phyloP scores from a whole-genome alignment of 139 green algal species.

The Deuterostichococcus epilithicus region DNA sequence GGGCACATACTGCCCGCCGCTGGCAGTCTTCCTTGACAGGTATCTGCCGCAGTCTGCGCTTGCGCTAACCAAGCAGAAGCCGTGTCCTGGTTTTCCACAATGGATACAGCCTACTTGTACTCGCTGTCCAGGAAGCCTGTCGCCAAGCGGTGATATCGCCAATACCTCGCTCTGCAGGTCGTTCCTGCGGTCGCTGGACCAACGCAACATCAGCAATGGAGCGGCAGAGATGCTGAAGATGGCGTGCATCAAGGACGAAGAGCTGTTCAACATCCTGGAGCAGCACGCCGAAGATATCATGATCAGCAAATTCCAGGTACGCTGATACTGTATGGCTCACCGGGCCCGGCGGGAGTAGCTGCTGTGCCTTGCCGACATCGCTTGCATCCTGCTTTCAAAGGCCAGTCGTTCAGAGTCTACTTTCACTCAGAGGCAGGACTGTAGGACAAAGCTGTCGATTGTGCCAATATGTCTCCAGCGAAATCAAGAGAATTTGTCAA shows the following conservation, averaged over 20 bases:
- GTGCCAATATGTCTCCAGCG: too few species aligned
- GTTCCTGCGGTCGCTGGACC: conserved; percentile 35
- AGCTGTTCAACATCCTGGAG: conserved; percentile 49
- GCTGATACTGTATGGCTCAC: background rate
- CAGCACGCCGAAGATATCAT: conserved; percentile 28
- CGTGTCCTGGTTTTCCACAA: too few species aligned
- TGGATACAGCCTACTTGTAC: too few species aligned
- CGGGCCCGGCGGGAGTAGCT: too few species aligned
- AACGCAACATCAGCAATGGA: conserved; percentile 46
- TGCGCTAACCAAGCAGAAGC: too few species aligned
- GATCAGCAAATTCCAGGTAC: conserved; percentile 38
- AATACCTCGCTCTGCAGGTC: conserved; percentile 5
- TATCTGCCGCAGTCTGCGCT: too few species aligned
- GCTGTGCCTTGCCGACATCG: background rate
- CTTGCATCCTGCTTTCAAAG: background rate
- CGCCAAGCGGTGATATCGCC: too few species aligned
- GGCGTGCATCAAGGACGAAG: conserved; percentile 49
- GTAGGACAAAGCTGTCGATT: too few species aligned
- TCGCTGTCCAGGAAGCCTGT: too few species aligned
- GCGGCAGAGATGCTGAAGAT: conserved; percentile 57
- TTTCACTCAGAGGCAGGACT: too few species aligned
- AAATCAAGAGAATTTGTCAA: too few species aligned
- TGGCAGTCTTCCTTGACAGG: conserved; percentile 43
- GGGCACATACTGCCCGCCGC: conserved; percentile 48
- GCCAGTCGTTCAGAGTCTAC: too few species aligned